Base-by-base conservation (phyloP, 148 eudicot species). In the Cornus suecica region DNA sequence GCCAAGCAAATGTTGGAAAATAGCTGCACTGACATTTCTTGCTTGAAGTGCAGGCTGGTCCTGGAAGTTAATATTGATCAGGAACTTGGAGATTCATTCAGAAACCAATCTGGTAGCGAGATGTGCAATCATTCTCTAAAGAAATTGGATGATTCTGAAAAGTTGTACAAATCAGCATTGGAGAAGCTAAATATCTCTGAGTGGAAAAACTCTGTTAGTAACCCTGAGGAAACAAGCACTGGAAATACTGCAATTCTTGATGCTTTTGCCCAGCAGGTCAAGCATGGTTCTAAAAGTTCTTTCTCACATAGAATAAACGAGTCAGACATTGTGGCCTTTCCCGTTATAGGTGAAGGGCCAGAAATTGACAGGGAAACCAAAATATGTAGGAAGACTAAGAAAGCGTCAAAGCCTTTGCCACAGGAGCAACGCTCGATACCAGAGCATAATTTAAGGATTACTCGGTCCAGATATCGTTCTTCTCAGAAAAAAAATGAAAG, bases 31-130 rank as follows among this genome's bases (percentile, higher is more conserved):
- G 65, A 34, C 72, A 77, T 82, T 67, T 76, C 90, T 70, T 95
- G 99, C 78, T 84, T 80, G 76, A 86, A 87, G 78, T 95, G 99
- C 85, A 73, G 28, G 69, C 75, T 75, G 72, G 65, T 91, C 71
- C 67, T 84, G 82, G 91, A 92, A 82, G 80, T 85, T 83, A 74
- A 82, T 69, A 85, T 95, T 58, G 84, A 81, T 77, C 90, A 83
- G 76, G 88, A 88, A 81, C 85, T 86, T 81, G 96, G 92, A 68
- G 86, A 90, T 69, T 68, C 92, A 70, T 84, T 52, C 70, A 78
- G 88, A 73, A 83, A 83, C 74, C 82, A 77, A 9, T 29, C 60
- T 41, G 72, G 75, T 71, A 71, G 73, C 76, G 73, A 65, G 65
- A 64, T 74, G 25, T 88, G 8, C 62, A 34, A 52, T 14, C 34